A percentile compares a stretch with the other conserved stretches of the same genome.
These are phyloP conservation scores for Termitomyces sp. DNA, from an alignment of 768 basidiomycete genomes.

Conservation along the genomic window DNA sequence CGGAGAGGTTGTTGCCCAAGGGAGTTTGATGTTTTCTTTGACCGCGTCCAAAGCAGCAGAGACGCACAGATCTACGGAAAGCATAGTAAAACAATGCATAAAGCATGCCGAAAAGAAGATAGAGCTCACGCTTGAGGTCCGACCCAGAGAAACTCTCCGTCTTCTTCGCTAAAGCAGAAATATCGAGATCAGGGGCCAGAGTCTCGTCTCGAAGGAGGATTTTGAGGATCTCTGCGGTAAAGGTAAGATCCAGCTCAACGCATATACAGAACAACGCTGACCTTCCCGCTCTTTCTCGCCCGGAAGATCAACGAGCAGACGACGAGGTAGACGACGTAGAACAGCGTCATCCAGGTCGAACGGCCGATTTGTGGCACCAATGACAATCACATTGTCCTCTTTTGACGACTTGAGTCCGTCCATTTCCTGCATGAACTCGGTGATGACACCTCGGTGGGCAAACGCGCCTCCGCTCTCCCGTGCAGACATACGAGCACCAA, in stretches of 20 bases:
- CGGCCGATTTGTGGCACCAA: slow-evolving; percentile 91
- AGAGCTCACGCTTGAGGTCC: slow-evolving; percentile 81
- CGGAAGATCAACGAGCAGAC: slow-evolving; percentile 85
- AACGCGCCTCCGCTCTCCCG: slow-evolving; percentile 74
- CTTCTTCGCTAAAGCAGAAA: slow-evolving; percentile 54
- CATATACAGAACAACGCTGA: slow-evolving; percentile 24
- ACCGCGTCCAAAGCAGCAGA: slow-evolving; percentile 89
- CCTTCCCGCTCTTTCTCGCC: slow-evolving; percentile 83
- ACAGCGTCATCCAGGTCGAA: slow-evolving; percentile 93
- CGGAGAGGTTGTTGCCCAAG: slow-evolving; percentile 49
- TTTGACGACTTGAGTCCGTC: slow-evolving; percentile 81
- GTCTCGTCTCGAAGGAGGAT: slow-evolving; percentile 83
- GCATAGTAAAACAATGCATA: background rate
- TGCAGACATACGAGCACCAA: slow-evolving; percentile 77
- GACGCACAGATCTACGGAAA: slow-evolving; percentile 75
- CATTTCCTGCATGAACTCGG: slow-evolving; percentile 97
- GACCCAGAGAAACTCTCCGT: slow-evolving; percentile 91
- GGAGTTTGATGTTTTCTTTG: slow-evolving; percentile 77
- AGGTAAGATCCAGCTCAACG: slow-evolving; percentile 2
- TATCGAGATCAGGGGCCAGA: slow-evolving; percentile 59
- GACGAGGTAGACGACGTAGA: slow-evolving; percentile 78
- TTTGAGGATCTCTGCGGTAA: slow-evolving; percentile 68
- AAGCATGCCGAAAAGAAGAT: slow-evolving; percentile 5
- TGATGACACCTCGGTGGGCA: slow-evolving; percentile 84
- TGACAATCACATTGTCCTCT: slow-evolving; percentile 81